These are phyloP conservation scores for Fusarium sp. DNA, from an alignment of 2,329 filamentous ascomycete species.

Conservation along the genomic window DNA sequence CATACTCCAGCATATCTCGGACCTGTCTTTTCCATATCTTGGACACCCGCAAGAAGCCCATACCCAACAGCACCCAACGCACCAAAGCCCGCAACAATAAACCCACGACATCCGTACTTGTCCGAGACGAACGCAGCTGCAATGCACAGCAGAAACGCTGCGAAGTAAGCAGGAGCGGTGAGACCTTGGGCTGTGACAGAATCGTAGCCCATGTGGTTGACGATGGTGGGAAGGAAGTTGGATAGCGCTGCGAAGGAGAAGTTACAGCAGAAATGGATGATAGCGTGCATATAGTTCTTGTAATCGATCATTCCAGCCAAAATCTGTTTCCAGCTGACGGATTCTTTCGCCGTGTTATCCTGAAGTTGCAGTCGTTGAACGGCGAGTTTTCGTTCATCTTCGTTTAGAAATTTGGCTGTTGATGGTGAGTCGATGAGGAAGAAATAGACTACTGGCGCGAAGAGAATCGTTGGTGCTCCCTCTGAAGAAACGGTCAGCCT, in stretches of 20 bases:
- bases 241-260: conserved; percentile 34
- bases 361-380: conserved; percentile 11
- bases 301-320: conserved; percentile 25
- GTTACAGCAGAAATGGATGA: conserved; percentile 41
- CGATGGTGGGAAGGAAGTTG: conserved; percentile 37
- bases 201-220: conserved; percentile 15
- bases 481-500: background rate
- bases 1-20: conserved; percentile 27
- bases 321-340: conserved; percentile 27
- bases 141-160: conserved; percentile 16
- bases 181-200: conserved; percentile 25
- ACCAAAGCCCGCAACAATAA: background rate
- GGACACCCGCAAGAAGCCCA: background rate
- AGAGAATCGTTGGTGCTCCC: conserved; percentile 17
- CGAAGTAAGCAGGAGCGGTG: conserved; percentile 18
- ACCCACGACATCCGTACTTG: conserved; percentile 20
- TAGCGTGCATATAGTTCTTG: conserved; percentile 29
- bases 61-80: conserved; percentile 3
- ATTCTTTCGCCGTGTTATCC: background rate
- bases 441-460: conserved; percentile 24
- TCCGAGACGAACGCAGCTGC: conserved; percentile 28
- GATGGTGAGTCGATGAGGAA: conserved; percentile 34
- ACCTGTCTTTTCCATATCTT: conserved; percentile 1
- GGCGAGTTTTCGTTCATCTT: conserved; percentile 7
- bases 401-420: conserved; percentile 17